Conservation (phyloP, 768 basidiomycete species). For the Lentinula guzmanii region DNA sequence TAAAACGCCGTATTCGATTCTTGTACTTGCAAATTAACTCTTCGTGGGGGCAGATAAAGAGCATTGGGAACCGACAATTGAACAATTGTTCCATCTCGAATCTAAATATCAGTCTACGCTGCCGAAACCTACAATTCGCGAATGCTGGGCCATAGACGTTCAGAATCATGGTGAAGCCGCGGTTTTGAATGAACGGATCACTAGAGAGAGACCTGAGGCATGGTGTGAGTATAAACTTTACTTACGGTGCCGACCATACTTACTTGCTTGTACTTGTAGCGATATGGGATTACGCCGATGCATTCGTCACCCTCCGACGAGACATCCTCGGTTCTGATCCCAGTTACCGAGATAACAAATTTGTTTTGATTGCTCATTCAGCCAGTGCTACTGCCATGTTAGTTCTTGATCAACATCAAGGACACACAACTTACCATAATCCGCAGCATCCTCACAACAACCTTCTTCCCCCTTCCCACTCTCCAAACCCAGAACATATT, state of each 20-base stretch:
- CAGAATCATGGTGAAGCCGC: slow-evolving; percentile 6
- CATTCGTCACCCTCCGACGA: slow-evolving; percentile 3
- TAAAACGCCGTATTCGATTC: not conserved
- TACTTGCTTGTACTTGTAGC: not conserved
- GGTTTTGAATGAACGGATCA: not conserved
- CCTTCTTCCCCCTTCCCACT: slow-evolving; percentile 1
- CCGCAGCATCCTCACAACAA: not conserved
- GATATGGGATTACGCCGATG: slow-evolving; percentile 4
- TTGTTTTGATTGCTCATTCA: slow-evolving; percentile 4
- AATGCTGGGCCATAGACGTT: slow-evolving; percentile 1
- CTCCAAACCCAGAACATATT: not conserved
- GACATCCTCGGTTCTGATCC: not conserved
- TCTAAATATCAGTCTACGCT: not conserved
- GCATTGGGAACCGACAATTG: slow-evolving; percentile 5
- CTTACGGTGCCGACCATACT: not conserved
- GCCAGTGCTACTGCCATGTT: slow-evolving; percentile 4
- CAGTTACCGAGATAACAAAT: slow-evolving; percentile 1
- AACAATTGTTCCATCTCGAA: not conserved
- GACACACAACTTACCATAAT: not conserved
- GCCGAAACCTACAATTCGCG: not conserved
- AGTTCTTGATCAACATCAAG: not conserved
- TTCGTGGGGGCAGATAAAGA: not conserved
- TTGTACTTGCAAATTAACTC: too few relatives aligned
- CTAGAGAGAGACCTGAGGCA: not conserved
- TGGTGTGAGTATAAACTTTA: not conserved